Base-by-base conservation (phyloP, 306 rosid species). In the Fragaria vesca region DNA sequence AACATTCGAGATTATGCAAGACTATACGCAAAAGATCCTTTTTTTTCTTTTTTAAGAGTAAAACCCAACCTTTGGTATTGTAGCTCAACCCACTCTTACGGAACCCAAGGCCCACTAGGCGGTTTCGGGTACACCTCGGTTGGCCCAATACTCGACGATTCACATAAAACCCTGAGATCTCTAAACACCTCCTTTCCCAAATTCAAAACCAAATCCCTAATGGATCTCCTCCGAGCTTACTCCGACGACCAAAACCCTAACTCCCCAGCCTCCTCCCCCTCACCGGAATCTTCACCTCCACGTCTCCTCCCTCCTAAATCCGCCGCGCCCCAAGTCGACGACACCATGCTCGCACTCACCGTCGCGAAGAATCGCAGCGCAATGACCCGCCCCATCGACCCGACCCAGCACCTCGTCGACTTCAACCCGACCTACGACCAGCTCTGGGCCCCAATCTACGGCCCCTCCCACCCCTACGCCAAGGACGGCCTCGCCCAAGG, bases 401-500 rank as follows among this genome's bases (percentile, higher is more conserved):
- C 98, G 18, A 80, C 89, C 21, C 97, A 91, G 51, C 96, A 89
- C 51, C 78, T 79, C 8, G 87, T 96, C 36, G 87, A 79, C 42
- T 96, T 88, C 85, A 96, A 96, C 83, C 99, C 99, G 40, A 91
- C 94, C 47, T 91, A 82, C 80, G 96, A 96, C 74, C 98, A 96
- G 83, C 94, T 96, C 7, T 93, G 98, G 94, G 91, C 99, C 17
- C 99, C 99, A 16, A 84, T 96, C 61, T 76, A 78, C 24, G 99
- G 99, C 65, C 99, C 98, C 0, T 83, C 99, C 2, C 99, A 96
- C 40, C 99, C 99, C 1, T 96, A 88, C 79, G 97, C 97, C 26
- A 96, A 91, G 75, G 99, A 96, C 52, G 97, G 98, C 75, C 83
- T 93, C 40, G 96, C 97, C 34, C 97, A 93, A 58, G 98, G 99